Evolutionary conservation across 1,284 basidiomycete genomes (phyloP).

Genomic region (Anthracocystis walkeri): DNA sequence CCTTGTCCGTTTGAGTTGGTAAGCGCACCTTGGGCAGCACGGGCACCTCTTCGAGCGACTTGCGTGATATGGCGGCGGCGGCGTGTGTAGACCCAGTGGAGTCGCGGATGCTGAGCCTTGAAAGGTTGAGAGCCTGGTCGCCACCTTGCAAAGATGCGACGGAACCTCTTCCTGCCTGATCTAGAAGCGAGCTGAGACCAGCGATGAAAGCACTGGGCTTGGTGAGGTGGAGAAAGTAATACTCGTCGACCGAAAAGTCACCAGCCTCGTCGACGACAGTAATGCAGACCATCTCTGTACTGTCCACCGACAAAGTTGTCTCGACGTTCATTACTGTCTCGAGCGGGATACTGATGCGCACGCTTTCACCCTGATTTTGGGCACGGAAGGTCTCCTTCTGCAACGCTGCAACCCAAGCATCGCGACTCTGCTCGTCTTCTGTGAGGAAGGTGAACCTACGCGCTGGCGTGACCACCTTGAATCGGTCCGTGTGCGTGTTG

Average conservation of each 20-base stretch:
- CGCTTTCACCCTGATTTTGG: constrained; percentile 93
- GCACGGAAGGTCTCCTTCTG: constrained; percentile 89
- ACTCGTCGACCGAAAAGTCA: constrained; percentile 62
- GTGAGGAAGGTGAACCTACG: constrained; percentile 68
- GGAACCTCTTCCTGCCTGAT: constrained; percentile 16
- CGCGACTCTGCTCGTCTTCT: constrained; percentile 61
- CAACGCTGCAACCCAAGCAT: constrained; percentile 88
- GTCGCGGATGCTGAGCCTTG: constrained; percentile 43
- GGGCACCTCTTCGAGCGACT: constrained; percentile 42
- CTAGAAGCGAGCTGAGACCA: constrained; percentile 19
- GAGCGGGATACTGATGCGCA: constrained; percentile 91
- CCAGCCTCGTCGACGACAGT: constrained; percentile 53
- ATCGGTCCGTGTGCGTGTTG: constrained; percentile 73
- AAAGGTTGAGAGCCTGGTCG: constrained; percentile 24
- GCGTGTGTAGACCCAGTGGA: constrained; percentile 33
- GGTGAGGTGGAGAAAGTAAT: constrained; percentile 58
- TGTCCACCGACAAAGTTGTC: constrained; percentile 72
- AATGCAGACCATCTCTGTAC: constrained; percentile 57
- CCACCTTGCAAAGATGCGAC: constrained; percentile 19
- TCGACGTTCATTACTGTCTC: constrained; percentile 89
- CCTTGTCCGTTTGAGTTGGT: neutral
- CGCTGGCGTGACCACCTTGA: constrained; percentile 67
- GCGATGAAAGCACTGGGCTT: constrained; percentile 39
- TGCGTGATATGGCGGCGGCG: constrained; percentile 5
- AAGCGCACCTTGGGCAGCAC: constrained; percentile 19